Evolutionary conservation across 2,329 filamentous ascomycete genomes (phyloP).

Genomic region (Stagonosporopsis cucurbitacearum): DNA sequence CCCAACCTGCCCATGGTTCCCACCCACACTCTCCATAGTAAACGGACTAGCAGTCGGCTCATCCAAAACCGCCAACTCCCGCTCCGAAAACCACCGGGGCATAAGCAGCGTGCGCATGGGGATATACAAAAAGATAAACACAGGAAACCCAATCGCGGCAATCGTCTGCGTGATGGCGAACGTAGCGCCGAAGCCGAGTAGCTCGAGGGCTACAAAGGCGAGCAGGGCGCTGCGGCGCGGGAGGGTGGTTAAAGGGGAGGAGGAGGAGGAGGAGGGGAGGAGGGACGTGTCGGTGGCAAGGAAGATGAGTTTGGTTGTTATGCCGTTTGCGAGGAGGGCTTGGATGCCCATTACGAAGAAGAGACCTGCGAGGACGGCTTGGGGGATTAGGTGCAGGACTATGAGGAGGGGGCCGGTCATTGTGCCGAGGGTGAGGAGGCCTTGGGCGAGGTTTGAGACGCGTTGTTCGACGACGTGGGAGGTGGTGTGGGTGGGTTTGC

Average conservation of each 20-base stretch:
- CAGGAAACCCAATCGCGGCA: constrained; percentile 65
- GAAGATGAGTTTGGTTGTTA: constrained; percentile 59
- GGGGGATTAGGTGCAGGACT: constrained; percentile 62
- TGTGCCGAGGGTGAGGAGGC: constrained; percentile 60
- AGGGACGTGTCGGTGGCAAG: constrained; percentile 57
- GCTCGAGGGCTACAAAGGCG: constrained; percentile 60
- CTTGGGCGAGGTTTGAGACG: constrained; percentile 63
- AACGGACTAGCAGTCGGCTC: constrained; percentile 61
- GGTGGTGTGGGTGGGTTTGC: constrained; percentile 51
- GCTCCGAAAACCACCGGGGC: constrained; percentile 57
- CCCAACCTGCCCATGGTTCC: constrained; percentile 51
- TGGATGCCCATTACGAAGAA: constrained; percentile 65
- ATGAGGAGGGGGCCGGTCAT: constrained; percentile 63
- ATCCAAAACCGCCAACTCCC: constrained; percentile 60
- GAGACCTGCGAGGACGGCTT: constrained; percentile 61
- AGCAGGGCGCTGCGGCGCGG: constrained; percentile 54
- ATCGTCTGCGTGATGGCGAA: constrained; percentile 67
- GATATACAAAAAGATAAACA: constrained; percentile 64
- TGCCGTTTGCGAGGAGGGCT: constrained; percentile 60
- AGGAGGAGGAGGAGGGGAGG: constrained; percentile 54
- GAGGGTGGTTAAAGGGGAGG: constrained; percentile 55
- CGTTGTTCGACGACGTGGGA: constrained; percentile 63
- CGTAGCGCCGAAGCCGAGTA: constrained; percentile 59
- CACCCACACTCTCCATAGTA: constrained; percentile 61
- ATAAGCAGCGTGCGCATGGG: constrained; percentile 60